A percentile compares a stretch with the other conserved stretches of the same genome.
These are phyloP conservation scores for Isoetes taiwanensis DNA, from an alignment of 75 land plant species.

Conservation along the genomic window DNA sequence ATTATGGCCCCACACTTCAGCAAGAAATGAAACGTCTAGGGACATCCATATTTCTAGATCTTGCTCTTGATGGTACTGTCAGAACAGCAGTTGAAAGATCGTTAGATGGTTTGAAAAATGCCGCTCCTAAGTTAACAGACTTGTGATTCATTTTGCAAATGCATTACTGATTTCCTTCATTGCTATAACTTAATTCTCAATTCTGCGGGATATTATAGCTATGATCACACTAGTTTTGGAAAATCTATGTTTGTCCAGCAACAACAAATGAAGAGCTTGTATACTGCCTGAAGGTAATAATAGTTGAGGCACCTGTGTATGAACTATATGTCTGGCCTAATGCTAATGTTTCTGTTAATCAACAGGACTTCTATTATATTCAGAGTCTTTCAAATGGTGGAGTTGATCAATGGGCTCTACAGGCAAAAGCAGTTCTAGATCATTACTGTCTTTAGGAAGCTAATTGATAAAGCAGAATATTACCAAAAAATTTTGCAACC, in stretches of 20 bases:
- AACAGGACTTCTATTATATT: conserved; percentile 73
- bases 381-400: conserved; percentile 30
- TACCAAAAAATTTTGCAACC: conserved; percentile 81
- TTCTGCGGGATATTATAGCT: conserved; percentile 70
- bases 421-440: conserved; percentile 86
- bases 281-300: conserved; percentile 76
- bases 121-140: conserved; percentile 48
- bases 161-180: neutral
- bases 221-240: conserved; percentile 78
- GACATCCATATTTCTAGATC: conserved; percentile 81
- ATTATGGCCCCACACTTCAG: conserved; percentile 48
- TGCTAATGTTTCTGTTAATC: neutral
- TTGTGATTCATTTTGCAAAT: neutral
- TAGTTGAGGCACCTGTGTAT: neutral
- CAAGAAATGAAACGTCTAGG: conserved; percentile 53
- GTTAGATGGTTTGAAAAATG: conserved; percentile 55
- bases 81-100: conserved; percentile 89
- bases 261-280: conserved; percentile 85
- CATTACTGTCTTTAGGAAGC: conserved; percentile 71
- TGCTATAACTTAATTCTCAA: neutral
- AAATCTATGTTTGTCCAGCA: conserved; percentile 72
- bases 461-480: conserved; percentile 72
- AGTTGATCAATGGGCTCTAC: conserved; percentile 66
- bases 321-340: neutral
- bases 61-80: conserved; percentile 89